Base-by-base conservation (phyloP, 2,329 filamentous ascomycete species). In the Gremmenia infestans region DNA sequence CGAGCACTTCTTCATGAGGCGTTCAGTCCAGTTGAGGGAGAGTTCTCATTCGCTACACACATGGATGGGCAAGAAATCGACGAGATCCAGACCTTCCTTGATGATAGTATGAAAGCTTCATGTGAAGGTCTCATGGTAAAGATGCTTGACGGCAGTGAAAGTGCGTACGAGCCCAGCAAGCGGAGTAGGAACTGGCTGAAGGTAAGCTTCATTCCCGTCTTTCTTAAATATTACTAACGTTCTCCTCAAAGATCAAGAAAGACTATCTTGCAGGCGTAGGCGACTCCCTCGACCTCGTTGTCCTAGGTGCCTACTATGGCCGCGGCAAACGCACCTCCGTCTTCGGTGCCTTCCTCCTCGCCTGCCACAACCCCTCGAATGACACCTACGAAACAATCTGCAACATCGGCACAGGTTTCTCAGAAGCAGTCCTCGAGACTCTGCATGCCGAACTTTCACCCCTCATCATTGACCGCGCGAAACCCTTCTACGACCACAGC, bases 91-190 rank as follows among this genome's bases (percentile, higher is more conserved):
- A 81, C 79, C 1, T 88, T 99, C 66, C 80, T 99, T 2, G 94
- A 99, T 67, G 93, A 97, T 57, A 94, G 89, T 66, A 88, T 99
- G 61, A 96, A 96, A 72, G 90, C 92, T 2, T 95, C 91, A 0
- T 99, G 94, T 69, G 94, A 99, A 76, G 94, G 94, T 11, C 78
- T 99, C 52, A 99, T 99, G 94, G 94, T 99, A 14, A 99, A 99
- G 78, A 99, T 99, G 94, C 76, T 99, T 57, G 93, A 97, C 70
- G 94, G 93, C 0, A 78, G 82, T 6, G 93, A 97, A 72, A 96
- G 90, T 64, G 90, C 89, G 65, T 99, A 99, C 70, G 93, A 97
- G 73, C 94, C 94, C 19, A 96, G 90, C 67, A 96, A 96, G 71
- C 87, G 94, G 62, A 96, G 90, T 73, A 89, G 94, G 57, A 99